These are phyloP conservation scores for Singerocomus rubriflavus DNA, from an alignment of 1,284 basidiomycete genomes.

Conservation along the genomic window DNA sequence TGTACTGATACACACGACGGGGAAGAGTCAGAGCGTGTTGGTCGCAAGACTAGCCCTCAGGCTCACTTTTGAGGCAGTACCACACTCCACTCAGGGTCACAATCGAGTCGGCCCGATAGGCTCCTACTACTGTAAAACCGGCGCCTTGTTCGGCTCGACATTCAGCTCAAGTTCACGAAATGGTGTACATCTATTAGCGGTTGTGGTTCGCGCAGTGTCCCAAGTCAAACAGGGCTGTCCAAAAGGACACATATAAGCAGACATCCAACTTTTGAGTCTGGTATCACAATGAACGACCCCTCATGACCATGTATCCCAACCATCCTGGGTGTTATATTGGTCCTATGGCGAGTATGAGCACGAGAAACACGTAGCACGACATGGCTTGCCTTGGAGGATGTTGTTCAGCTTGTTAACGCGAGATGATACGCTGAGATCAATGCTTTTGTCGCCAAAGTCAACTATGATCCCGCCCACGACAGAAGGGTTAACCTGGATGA, in stretches of 20 bases:
- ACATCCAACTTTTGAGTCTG: conserved; percentile 12
- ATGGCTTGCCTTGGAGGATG: conserved; percentile 68
- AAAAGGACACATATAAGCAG: conserved; percentile 1
- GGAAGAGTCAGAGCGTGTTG: not conserved
- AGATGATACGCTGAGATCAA: conserved; percentile 91
- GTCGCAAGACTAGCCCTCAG: not conserved
- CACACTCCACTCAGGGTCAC: not conserved
- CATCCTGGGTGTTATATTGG: conserved; percentile 31
- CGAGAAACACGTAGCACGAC: not conserved
- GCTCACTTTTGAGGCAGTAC: not conserved
- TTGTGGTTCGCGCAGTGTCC: not conserved
- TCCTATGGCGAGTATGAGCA: conserved; percentile 28
- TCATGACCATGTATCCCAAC: conserved; percentile 2
- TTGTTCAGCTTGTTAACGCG: conserved; percentile 95
- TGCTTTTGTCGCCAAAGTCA: conserved; percentile 97
- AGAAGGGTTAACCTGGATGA: conserved; percentile 75
- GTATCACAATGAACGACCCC: conserved; percentile 4
- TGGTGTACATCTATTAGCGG: not conserved
- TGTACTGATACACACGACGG: not conserved
- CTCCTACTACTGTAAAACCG: not conserved
- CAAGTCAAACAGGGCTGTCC: conserved; percentile 2
- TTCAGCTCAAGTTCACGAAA: not conserved
- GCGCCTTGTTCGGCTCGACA: too few relatives aligned
- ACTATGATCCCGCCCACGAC: conserved; percentile 90
- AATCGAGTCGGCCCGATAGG: not conserved